These are phyloP conservation scores for Lasiosphaeriaceae sp. DNA, from an alignment of 495 filamentous ascomycete species.

Conservation along the genomic window DNA sequence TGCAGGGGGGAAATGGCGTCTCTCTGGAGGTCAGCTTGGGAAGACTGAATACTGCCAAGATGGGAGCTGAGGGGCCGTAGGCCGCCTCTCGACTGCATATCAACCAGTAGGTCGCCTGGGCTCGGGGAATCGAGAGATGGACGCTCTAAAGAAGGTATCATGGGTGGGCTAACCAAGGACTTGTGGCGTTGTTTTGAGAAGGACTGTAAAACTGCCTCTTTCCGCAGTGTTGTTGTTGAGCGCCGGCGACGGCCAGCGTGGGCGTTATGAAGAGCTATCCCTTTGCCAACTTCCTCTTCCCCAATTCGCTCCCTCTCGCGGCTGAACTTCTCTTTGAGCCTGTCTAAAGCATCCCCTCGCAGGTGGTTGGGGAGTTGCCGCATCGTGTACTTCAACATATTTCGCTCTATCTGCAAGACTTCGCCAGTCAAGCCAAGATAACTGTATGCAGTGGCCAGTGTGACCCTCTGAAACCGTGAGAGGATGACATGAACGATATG, in stretches of 20 bases:
- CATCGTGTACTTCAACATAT: constrained; percentile 87
- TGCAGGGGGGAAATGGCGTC: constrained; percentile 52
- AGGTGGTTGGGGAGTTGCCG: constrained; percentile 91
- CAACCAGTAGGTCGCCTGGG: constrained; percentile 76
- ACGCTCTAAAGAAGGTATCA: constrained; percentile 21
- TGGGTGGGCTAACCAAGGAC: constrained; percentile 22
- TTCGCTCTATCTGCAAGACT: constrained; percentile 82
- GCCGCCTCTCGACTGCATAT: constrained; percentile 62
- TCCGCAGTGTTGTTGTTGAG: constrained; percentile 71
- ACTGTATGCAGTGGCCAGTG: constrained; percentile 86
- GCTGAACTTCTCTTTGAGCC: constrained; percentile 90
- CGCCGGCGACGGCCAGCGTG: constrained; percentile 60
- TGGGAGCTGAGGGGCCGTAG: constrained; percentile 10
- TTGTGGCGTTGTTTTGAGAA: constrained; percentile 43
- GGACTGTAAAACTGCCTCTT: constrained; percentile 74
- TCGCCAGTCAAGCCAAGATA: constrained; percentile 91
- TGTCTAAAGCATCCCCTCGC: constrained; percentile 74
- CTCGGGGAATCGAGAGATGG: constrained; percentile 46
- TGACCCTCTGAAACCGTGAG: constrained; percentile 89
- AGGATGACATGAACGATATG: constrained; percentile 98
- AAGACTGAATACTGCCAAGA: constrained; percentile 4
- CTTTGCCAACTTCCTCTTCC: constrained; percentile 81
- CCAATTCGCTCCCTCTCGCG: constrained; percentile 81
- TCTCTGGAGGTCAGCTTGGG: constrained; percentile 15
- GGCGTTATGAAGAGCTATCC: constrained; percentile 88